Conservation (phyloP, 2,329 filamentous ascomycete species). For the Helotiales sp. region DNA sequence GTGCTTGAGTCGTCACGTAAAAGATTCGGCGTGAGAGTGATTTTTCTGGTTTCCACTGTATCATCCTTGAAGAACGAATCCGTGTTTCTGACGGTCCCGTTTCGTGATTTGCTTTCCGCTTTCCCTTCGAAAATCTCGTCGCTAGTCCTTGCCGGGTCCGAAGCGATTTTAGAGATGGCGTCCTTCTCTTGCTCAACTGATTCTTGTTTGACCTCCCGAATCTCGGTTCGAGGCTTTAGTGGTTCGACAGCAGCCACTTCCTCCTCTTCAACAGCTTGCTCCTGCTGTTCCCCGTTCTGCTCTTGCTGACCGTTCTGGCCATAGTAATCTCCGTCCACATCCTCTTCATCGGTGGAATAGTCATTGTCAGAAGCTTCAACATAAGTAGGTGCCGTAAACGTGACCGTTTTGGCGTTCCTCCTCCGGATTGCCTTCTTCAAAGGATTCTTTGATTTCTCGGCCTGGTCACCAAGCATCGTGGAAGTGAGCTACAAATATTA, state of each 20-base stretch:
- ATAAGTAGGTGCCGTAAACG: slow-evolving; percentile 70
- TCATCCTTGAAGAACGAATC: slow-evolving; percentile 99
- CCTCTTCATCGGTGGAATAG: slow-evolving; percentile 68
- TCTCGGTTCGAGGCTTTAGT: slow-evolving; percentile 42
- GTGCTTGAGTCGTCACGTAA: slow-evolving; percentile 72
- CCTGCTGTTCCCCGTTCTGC: slow-evolving; percentile 27
- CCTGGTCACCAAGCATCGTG: slow-evolving; percentile 70
- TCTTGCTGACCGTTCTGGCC: slow-evolving; percentile 50
- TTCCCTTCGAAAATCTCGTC: slow-evolving; percentile 67
- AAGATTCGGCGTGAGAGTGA: slow-evolving; percentile 90
- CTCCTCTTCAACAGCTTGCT: slow-evolving; percentile 38
- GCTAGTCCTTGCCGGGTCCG: slow-evolving; percentile 51
- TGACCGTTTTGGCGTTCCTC: slow-evolving; percentile 69
- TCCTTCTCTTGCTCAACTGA: slow-evolving; percentile 24
- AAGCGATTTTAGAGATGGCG: slow-evolving; percentile 27
- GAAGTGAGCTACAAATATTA: slow-evolving; percentile 56
- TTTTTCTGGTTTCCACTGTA: slow-evolving; percentile 92
- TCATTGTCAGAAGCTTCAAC: slow-evolving; percentile 72
- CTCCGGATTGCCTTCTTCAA: slow-evolving; percentile 72
- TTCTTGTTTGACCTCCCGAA: slow-evolving; percentile 31
- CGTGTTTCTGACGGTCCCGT: slow-evolving; percentile 85
- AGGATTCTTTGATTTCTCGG: slow-evolving; percentile 71
- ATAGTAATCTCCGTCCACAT: slow-evolving; percentile 46
- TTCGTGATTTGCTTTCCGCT: slow-evolving; percentile 65
- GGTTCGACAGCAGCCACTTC: slow-evolving; percentile 36